Evolutionary conservation across 495 filamentous ascomycete species (phyloP).

Genomic region (Aspergillus wentii): DNA sequence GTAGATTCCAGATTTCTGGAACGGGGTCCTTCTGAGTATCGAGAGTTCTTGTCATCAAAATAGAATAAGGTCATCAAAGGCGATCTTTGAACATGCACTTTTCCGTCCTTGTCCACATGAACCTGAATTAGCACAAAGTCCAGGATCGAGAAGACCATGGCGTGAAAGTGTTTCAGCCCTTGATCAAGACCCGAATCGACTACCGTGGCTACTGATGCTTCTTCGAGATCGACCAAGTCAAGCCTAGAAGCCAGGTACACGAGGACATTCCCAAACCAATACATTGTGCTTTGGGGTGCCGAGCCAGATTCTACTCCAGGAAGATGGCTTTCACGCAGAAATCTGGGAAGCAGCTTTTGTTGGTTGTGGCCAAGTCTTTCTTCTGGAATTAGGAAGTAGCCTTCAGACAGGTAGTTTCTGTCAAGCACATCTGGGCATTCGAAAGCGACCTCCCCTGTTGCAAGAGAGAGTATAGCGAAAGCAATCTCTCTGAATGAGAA

Average conservation of each 20-base stretch:
- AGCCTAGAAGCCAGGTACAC: slow-evolving; percentile 10
- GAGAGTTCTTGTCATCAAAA: slow-evolving; percentile 9
- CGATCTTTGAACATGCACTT: slow-evolving; percentile 5
- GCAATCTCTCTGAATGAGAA: slow-evolving; percentile 14
- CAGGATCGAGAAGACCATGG: slow-evolving; percentile 14
- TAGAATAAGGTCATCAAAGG: slow-evolving; percentile 9
- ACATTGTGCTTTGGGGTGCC: slow-evolving; percentile 10
- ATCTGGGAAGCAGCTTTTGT: slow-evolving; percentile 9
- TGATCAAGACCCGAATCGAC: slow-evolving; percentile 10
- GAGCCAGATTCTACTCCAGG: slow-evolving; percentile 12
- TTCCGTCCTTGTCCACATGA: not conserved
- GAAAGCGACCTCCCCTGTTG: slow-evolving; percentile 13
- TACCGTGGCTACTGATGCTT: slow-evolving; percentile 11
- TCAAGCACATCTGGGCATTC: slow-evolving; percentile 1
- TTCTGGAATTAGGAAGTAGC: slow-evolving; percentile 9
- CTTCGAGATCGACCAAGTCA: slow-evolving; percentile 13
- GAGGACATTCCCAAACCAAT: slow-evolving; percentile 13
- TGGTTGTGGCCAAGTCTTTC: not conserved
- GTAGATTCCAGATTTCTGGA: not conserved
- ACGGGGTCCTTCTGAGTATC: slow-evolving; percentile 7
- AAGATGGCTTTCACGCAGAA: slow-evolving; percentile 10
- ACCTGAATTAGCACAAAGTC: slow-evolving; percentile 12
- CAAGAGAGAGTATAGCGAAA: slow-evolving; percentile 13
- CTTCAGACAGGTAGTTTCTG: slow-evolving; percentile 5
- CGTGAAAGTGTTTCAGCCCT: slow-evolving; percentile 8